Base-by-base conservation (phyloP, 805 yeast genomes). In the Lipomyces japonicus region DNA sequence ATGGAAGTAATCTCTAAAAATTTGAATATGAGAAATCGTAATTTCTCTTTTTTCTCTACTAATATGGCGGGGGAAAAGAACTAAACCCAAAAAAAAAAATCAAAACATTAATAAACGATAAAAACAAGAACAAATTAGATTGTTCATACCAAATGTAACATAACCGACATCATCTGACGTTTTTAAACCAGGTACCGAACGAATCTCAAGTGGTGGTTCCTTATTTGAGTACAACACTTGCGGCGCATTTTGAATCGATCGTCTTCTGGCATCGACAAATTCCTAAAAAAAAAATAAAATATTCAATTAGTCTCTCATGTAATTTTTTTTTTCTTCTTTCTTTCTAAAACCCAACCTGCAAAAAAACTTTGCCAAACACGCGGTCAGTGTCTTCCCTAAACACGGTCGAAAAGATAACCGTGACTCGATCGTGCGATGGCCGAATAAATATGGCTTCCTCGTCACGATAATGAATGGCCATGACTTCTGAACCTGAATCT, bases 341-440 rank as follows among this genome's bases (percentile, higher is more conserved):
- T 14, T 14, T n/a, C n/a, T n/a, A n/a, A n/a, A 6, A 6, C 12
- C 59, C 19, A 18, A 55, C 59, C 66, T 88, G 96, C 56, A 88
- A 72, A 64, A 88, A 88, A 32, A 88, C 95, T 68, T 84, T 87
- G 38, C 95, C 95, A 61, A 87, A 85, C 46, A 86, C 77, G 66
- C 86, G 88, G 70, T 93, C 99, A 2, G 97, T 93, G 68, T 93
- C 97, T 69, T 93, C 99, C 65, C 86, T 84, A 76, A 93, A 93
- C 22, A 88, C 75, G 3, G 97, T 93, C 42, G 95, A 87, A 71
- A 93, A 93, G 41, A 93, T 85, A 35, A 91, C 97, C 1, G 99
- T 93, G 46, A 93, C 96, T 68, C 99, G 82, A 69, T 93, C 99
- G 65, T 84, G 87, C 30, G 95, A 81, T 3, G 99, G 95, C 68